Conservation (phyloP, 2,329 filamentous ascomycete genomes). For the Pseudocercospora macadamiae region DNA sequence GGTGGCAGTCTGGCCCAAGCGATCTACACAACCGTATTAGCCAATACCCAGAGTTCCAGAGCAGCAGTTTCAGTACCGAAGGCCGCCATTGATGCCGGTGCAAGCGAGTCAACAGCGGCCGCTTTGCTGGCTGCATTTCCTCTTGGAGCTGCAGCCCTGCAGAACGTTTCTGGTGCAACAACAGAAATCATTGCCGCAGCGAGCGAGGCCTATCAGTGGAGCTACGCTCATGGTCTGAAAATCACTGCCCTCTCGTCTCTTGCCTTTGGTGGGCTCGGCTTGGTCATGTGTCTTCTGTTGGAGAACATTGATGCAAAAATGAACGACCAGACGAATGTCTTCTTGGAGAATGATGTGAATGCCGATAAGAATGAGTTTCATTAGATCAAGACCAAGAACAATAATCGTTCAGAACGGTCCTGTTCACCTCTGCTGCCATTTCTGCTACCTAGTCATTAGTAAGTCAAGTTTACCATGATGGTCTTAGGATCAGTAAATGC, state of each 20-base stretch:
- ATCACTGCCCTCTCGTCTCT: constrained; percentile 20
- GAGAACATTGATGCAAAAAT: constrained; percentile 24
- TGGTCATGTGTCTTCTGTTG: constrained; percentile 16
- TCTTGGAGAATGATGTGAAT: constrained; percentile 23
- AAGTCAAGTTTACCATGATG: constrained; percentile 21
- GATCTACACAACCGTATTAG: constrained; percentile 20
- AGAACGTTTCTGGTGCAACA: constrained; percentile 10
- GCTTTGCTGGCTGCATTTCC: constrained; percentile 15
- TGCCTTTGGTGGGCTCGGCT: constrained; percentile 16
- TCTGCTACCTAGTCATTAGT: neutral
- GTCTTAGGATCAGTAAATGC: constrained; percentile 54
- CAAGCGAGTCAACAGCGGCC: constrained; percentile 1
- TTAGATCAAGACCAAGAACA: neutral
- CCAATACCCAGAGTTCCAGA: constrained; percentile 16
- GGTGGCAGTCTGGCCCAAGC: constrained; percentile 20
- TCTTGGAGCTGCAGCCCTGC: constrained; percentile 8
- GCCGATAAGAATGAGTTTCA: constrained; percentile 21
- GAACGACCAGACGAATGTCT: constrained; percentile 21
- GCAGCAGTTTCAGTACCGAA: constrained; percentile 12
- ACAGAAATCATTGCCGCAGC: constrained; percentile 15
- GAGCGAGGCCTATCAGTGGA: constrained; percentile 15
- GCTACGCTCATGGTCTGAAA: constrained; percentile 20
- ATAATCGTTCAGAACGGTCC: neutral
- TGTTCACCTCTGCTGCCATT: too few species aligned
- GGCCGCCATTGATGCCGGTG: constrained; percentile 15